These are phyloP conservation scores for Chenopodium quinoa DNA, from an alignment of 148 eudicot species.

Conservation along the genomic window DNA sequence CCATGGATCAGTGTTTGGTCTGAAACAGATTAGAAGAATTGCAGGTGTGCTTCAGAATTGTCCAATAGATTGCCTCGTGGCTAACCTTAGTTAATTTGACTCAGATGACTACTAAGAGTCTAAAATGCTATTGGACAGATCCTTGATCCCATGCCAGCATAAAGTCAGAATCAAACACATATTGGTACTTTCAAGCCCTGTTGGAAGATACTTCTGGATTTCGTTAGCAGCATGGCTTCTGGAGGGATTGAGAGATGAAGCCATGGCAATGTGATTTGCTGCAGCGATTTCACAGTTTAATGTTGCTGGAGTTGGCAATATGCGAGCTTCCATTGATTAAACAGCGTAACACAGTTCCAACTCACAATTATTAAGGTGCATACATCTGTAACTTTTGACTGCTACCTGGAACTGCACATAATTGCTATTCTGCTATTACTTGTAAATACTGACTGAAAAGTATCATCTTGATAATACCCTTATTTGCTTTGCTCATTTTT, in stretches of 20 bases:
- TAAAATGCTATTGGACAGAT: not conserved
- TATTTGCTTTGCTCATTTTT: not conserved
- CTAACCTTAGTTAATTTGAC: conserved; percentile 13
- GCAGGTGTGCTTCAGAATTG: not conserved
- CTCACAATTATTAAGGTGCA: not conserved
- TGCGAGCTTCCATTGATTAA: not conserved
- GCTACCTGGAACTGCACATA: conserved; percentile 13
- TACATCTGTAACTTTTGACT: conserved; percentile 1
- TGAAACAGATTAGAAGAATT: conserved; percentile 32
- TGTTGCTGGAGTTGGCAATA: not conserved
- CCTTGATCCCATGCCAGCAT: not conserved
- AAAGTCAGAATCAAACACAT: not conserved
- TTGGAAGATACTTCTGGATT: not conserved
- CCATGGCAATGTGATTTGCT: not conserved
- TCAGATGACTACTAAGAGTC: not conserved
- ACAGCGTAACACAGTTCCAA: not conserved
- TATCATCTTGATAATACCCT: not conserved
- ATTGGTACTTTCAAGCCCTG: not conserved
- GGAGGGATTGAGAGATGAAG: not conserved
- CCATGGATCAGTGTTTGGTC: conserved; percentile 77
- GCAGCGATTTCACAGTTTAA: not conserved
- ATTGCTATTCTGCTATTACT: not conserved
- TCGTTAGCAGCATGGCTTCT: conserved; percentile 11
- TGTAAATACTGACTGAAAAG: not conserved
- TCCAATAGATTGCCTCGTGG: conserved; percentile 9